A percentile compares a stretch with the other conserved stretches of the same genome.
phyloP scores from a whole-genome alignment of 495 filamentous ascomycete species.

The Glarea lozoyensis region DNA sequence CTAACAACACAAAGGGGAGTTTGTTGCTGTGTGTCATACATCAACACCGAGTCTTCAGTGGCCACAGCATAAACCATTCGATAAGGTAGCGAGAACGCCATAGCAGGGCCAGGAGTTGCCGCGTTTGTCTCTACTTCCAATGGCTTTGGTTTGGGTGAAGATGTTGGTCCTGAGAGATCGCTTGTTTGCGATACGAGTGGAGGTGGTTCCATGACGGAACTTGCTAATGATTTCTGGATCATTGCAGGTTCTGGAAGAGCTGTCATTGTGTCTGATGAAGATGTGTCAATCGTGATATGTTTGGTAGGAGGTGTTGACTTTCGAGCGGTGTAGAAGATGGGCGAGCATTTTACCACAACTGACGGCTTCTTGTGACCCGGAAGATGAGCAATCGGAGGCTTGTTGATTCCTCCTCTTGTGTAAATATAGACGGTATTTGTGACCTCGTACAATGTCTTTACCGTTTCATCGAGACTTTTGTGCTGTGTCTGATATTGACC shows the following conservation, averaged over 20 bases:
- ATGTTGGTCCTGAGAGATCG: conserved; percentile 33
- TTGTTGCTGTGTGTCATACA: conserved; percentile 96
- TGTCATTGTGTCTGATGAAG: conserved; percentile 76
- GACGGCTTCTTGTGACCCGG: conserved; percentile 98
- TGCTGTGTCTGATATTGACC: conserved; percentile 88
- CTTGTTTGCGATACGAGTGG: conserved; percentile 46
- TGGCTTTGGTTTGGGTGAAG: conserved; percentile 39
- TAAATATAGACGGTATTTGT: conserved; percentile 99
- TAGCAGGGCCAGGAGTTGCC: conserved; percentile 44
- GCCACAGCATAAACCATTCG: conserved; percentile 95
- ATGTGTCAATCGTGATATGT: conserved; percentile 90
- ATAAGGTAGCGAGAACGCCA: conserved; percentile 80
- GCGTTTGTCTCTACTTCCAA: conserved; percentile 43
- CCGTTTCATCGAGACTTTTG: conserved; percentile 52
- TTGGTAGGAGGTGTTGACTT: conserved; percentile 59
- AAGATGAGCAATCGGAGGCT: conserved; percentile 93
- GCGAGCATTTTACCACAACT: conserved; percentile 90
- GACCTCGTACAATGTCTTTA: conserved; percentile 71
- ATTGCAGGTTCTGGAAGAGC: conserved; percentile 75
- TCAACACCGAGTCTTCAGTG: conserved; percentile 89
- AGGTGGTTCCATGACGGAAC: conserved; percentile 79
- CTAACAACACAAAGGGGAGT: conserved; percentile 88
- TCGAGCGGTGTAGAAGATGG: conserved; percentile 76
- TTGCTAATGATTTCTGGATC: conserved; percentile 35
- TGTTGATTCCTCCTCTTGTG: conserved; percentile 91